Conservation (phyloP, 2,329 filamentous ascomycete species). For the Trichophyton equinum region DNA sequence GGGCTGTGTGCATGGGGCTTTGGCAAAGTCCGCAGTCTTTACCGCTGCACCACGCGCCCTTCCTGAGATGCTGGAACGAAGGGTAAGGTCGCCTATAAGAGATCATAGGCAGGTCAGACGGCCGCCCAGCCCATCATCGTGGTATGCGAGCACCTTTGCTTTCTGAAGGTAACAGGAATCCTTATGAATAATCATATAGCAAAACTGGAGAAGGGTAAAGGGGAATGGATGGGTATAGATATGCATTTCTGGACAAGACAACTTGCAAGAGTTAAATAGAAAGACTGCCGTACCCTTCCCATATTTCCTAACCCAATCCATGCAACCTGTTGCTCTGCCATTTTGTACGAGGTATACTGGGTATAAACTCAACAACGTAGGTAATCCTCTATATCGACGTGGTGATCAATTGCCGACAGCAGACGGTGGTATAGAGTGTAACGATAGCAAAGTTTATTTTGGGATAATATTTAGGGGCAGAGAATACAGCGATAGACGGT, state of each 20-base stretch:
- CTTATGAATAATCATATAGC: background rate
- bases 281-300: conserved; percentile 14
- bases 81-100: background rate
- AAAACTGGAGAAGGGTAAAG: background rate
- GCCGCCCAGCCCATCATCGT: background rate
- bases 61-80: background rate
- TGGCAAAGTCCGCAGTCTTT: background rate
- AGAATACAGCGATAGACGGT: no score
- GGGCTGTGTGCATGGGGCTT: background rate
- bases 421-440: background rate
- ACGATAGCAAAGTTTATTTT: no score
- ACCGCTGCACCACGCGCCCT: background rate
- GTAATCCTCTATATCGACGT: background rate
- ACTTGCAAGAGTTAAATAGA: background rate
- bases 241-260: background rate
- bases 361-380: background rate
- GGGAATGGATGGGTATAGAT: background rate
- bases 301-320: conserved; percentile 20
- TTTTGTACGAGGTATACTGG: background rate
- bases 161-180: no score
- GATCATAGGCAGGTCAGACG: background rate
- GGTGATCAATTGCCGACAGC: background rate
- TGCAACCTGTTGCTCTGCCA: conserved; percentile 9
- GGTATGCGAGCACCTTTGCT: no score
- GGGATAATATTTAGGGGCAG: no score